Evolutionary conservation across 2,329 filamentous ascomycete genomes (phyloP), one percentile per base, ranked within the genome.

Genomic region (Alternaria sp.): DNA sequence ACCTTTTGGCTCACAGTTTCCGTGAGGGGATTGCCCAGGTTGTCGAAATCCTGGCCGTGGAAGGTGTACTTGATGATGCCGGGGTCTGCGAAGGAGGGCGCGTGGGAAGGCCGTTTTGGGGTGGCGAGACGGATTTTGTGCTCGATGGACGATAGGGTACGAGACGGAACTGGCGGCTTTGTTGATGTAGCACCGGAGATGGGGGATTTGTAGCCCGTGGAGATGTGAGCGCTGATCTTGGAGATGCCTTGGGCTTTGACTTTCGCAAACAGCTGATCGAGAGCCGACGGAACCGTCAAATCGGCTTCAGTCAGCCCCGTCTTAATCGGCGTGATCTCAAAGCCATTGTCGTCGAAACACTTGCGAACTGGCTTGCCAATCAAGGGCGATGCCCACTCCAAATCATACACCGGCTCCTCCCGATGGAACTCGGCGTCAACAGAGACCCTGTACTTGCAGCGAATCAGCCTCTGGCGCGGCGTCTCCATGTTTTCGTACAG

Each of bases 401-500:
- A 11, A 1, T 41, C 37, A 41, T 10, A 1, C n/a, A 11, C 37
- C 9, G 14, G 14, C 33, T 41, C n/a, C 15, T 41, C n/a, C 11
- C 10, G 37, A 21, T 55, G 21, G 44, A 45, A 51, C 37, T 66
- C 64, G 6, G 61, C 18, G 20, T 64, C 64, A 9, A 47, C 11
- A 7, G 45, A 37, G 6, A 18, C 5, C 12, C 18, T 33, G 20
- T 37, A 49, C 6, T 44, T 43, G 43, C 57, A 60, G 8, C 61
- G 57, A 6, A 37, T 18, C 8, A 61, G 21, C 57, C 54, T 63
- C 49, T 61, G 30, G 9, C 30, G 41, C 6, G 61, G 54, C 5
- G 57, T 61, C 23, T 66, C 64, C 54, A 66, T 64, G 9, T 54
- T 45, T 1, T 61, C 28, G 28, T 63, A 60, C 2, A 65, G 23